Conservation (phyloP, 176 grass and related monocot species). For the Triticum turgidum region DNA sequence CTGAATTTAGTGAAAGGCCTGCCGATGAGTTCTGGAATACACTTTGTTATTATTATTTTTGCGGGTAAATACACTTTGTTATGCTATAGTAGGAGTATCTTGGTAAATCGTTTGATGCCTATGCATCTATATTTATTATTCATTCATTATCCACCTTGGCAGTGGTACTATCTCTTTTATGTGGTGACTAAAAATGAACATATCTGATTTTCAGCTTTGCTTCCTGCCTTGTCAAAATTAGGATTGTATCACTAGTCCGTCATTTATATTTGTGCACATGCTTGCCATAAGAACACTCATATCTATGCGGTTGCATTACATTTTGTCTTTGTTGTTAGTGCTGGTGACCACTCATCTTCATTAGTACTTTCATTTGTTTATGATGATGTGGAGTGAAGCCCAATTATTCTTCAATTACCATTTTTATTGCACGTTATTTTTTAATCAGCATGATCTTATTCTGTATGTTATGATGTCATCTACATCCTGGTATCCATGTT, state of each 20-base stretch:
- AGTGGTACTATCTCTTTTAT: not conserved
- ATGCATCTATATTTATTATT: not conserved
- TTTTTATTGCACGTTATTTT: not conserved
- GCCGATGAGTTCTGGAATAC: too few species aligned
- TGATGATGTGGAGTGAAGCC: not conserved
- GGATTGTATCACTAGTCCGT: not conserved
- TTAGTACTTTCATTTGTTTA: not conserved
- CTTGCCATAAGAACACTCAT: not conserved
- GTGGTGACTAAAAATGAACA: not conserved
- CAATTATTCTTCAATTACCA: not conserved
- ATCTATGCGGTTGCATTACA: not conserved
- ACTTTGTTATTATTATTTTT: too few species aligned
- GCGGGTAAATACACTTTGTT: too few species aligned
- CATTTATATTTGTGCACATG: not conserved
- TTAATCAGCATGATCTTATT: not conserved
- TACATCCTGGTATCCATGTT: constrained; percentile 10
- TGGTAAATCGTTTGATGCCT: not conserved
- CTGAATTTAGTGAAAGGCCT: too few species aligned
- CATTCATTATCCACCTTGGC: constrained; percentile 4
- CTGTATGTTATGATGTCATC: not conserved
- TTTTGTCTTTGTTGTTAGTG: constrained; percentile 15
- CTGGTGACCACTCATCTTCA: not conserved
- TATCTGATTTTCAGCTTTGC: not conserved
- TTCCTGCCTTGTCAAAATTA: not conserved
- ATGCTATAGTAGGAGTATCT: not conserved